phyloP scores from a whole-genome alignment of 108 stramenopile genomes.

The Epipyxis sp. region DNA sequence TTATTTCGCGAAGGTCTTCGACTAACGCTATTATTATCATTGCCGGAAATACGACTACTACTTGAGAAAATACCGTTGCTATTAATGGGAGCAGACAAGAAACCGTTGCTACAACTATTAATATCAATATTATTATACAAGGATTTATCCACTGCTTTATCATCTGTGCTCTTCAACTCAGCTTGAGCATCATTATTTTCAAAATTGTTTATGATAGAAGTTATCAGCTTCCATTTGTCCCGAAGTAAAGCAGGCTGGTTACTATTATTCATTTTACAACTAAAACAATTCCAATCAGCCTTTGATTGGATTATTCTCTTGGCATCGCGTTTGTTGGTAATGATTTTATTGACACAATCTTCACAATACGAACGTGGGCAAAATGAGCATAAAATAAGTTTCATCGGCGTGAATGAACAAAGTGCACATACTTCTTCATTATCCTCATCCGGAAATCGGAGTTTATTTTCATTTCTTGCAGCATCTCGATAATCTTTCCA shows the following conservation, averaged over 20 bases:
- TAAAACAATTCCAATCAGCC: conserved; percentile 14
- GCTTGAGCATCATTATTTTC: not conserved
- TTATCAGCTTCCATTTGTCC: not conserved
- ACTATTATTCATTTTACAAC: not conserved
- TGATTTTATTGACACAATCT: not conserved
- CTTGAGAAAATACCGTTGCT: not conserved
- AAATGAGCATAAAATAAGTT: not conserved
- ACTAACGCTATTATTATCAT: no score
- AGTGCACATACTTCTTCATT: conserved; percentile 30
- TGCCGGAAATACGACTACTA: no score
- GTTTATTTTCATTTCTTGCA: not conserved
- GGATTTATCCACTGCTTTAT: not conserved
- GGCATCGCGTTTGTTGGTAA: not conserved
- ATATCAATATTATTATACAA: no score
- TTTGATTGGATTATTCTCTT: not conserved
- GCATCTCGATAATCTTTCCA: conserved; percentile 18
- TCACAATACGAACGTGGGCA: conserved; percentile 20
- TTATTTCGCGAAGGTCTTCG: no score
- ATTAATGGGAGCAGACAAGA: not conserved
- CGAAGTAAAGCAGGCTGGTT: not conserved
- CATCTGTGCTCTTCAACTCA: not conserved
- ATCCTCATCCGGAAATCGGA: conserved; percentile 6
- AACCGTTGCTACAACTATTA: no score
- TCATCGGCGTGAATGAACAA: conserved; percentile 6
- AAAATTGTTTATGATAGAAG: not conserved